Base-by-base conservation (phyloP, 768 basidiomycete genomes). In the Serendipita vermifera region DNA sequence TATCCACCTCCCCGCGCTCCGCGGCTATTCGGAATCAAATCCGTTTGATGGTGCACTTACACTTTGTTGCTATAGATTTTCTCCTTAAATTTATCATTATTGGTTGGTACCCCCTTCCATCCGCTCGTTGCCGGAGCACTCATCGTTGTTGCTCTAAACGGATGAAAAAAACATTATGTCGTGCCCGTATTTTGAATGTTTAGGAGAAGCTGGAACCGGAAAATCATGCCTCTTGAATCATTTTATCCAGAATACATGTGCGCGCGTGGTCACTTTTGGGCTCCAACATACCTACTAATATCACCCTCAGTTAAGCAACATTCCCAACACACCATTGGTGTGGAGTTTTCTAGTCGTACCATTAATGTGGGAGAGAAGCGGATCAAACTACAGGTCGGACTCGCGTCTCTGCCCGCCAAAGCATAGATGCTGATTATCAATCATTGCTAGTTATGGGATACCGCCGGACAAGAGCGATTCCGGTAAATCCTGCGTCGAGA, bases 81-180 rank as follows among this genome's bases (percentile, higher is more conserved):
- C 79, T 99, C 62, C 90, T 97, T 83, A 99, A 99, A 73, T 91
- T 92, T 71, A 96, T 97, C 66, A 80, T 98, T 62, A 90, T 97
- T 64, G 94, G 94, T 89, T 62, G 58, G 75, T 60, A 35, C 38
- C 17, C 46, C 7, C 27, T 11, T n/a, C 24, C 22, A 27, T 13
- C 46, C 32, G 22, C 53, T 46, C 41, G 41, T 46, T 17, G 48
- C 57, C 33, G 57, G 54, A 24, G 9, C 24, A 7, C 38, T 11
- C 46, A 26, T 33, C 24, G 48, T 3, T n/a, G n/a, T n/a, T n/a
- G n/a, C n/a, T n/a, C n/a, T n/a, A n/a, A n/a, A n/a, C n/a, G n/a
- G n/a, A n/a, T n/a, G n/a, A n/a, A n/a, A n/a, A n/a, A n/a, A n/a
- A n/a, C n/a, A n/a, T n/a, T n/a, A n/a, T n/a, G 39, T 48, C 24